Base-by-base conservation (phyloP, 1,139 yeast genomes). In the Taiozyma sp. region DNA sequence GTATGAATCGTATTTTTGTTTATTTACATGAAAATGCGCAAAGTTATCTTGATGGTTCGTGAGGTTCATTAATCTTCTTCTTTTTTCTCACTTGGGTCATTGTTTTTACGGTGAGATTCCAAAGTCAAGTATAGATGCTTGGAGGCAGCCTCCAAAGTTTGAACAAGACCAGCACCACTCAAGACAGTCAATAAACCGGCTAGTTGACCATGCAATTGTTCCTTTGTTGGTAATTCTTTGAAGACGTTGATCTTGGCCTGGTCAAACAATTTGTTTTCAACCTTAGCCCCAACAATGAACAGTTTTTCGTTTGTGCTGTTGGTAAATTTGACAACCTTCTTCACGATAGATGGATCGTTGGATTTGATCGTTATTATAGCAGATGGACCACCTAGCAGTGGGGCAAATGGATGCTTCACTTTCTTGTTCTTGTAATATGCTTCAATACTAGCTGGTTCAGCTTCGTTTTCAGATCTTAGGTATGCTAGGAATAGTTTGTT, bases 111-210 rank as follows among this genome's bases (percentile, higher is more conserved):
- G 52, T 84, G 83, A 57, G 83, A 75, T 54, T 84, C 83, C 70
- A 91, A 70, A 8, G 96, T 87, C 68, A 91, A 74, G 63, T 88
- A 88, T 60, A 92, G 78, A 54, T 74, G 71, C 58, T 81, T 81
- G 32, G 87, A 72, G 22, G 89, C 75, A 30, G 87, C 70, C 69
- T 87, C 86, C 68, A 92, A 77, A 29, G 96, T 88, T 69, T 81
- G 81, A 8, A 88, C 96, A 66, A 92, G 77, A 4, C 96, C 96
- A 44, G 91, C 95, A 64, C 97, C 98, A 54, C 96, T 89, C 57
- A 88, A 77, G 52, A 87, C 72, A 16, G 92, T 84, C 66, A 92
- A 80, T 54, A 90, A 76, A n/a, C 96, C 96, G 27, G 88, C 85
- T 61, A 93, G 78, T 74, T 91, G 90, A 22, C 87, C 81, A 56